phyloP scores from a whole-genome alignment of 108 stramenopile genomes.

The Skeletonema potamos region DNA sequence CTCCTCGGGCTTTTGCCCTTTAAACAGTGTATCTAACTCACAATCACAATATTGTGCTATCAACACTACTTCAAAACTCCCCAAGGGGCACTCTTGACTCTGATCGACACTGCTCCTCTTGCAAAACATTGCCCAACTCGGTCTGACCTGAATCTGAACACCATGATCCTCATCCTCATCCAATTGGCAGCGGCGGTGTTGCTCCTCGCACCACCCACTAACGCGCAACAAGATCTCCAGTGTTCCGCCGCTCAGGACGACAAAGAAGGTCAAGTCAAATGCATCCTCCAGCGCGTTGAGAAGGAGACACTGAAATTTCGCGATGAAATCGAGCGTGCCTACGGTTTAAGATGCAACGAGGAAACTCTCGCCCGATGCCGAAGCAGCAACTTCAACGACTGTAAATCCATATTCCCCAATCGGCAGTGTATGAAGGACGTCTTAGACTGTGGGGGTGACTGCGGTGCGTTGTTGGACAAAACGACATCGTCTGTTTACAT shows the following conservation, averaged over 20 bases:
- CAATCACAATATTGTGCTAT: too few relatives aligned
- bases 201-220: not conserved
- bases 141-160: too few relatives aligned
- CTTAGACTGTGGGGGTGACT: slow-evolving; percentile 1
- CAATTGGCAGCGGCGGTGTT: not conserved
- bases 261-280: slow-evolving; percentile 7
- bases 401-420: slow-evolving; percentile 9
- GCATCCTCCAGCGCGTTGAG: slow-evolving; percentile 1
- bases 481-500: slow-evolving; percentile 5
- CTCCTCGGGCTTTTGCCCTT: too few relatives aligned
- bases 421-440: slow-evolving; percentile 9
- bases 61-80: too few relatives aligned
- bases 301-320: slow-evolving; percentile 5
- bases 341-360: not conserved
- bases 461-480: slow-evolving; percentile 11
- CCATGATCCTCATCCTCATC: not conserved
- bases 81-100: too few relatives aligned
- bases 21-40: too few relatives aligned
- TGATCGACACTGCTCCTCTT: too few relatives aligned
- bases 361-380: slow-evolving; percentile 11
- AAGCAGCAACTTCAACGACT: slow-evolving; percentile 1
- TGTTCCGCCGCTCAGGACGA: not conserved
- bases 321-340: slow-evolving; percentile 18
- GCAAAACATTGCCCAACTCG: too few relatives aligned
- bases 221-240: not conserved